Percentiles rank a stretch among this genome's conserved stretches.
Evolutionary conservation across 768 basidiomycete species (phyloP).

Genomic region (Phlebiopsis flavidoalba): DNA sequence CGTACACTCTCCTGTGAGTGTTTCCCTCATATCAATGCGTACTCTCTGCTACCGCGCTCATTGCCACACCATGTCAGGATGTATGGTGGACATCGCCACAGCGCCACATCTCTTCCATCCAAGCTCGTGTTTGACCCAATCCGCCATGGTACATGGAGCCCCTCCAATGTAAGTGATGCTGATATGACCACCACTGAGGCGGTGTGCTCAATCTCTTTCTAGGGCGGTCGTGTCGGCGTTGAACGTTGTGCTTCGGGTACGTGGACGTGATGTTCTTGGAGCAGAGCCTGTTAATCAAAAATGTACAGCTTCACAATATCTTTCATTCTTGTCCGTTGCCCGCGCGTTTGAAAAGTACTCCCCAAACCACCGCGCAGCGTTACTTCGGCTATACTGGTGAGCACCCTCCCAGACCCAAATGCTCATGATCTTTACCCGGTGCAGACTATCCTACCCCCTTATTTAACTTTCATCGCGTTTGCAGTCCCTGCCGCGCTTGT

Average conservation of each 20-base stretch:
- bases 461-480: constrained; percentile 39
- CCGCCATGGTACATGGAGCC: constrained; percentile 46
- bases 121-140: constrained; percentile 44
- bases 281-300: neutral
- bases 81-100: constrained; percentile 26
- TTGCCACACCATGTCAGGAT: constrained; percentile 20
- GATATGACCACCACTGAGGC: neutral
- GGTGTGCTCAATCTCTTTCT: neutral
- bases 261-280: neutral
- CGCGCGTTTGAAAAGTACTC: too few species aligned
- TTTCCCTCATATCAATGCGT: too few species aligned
- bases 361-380: too few species aligned
- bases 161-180: constrained; percentile 43
- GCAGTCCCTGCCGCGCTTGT: constrained; percentile 27
- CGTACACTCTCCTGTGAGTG: constrained; percentile 48
- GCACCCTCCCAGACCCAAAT: too few species aligned
- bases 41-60: too few species aligned
- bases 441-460: constrained; percentile 33
- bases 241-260: constrained; percentile 37
- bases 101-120: constrained; percentile 18
- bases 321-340: too few species aligned
- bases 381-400: too few species aligned
- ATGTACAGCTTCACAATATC: constrained; percentile 1
- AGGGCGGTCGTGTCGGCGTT: constrained; percentile 40
- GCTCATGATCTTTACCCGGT: too few species aligned